Evolutionary conservation across 257 asterid species (phyloP).

Genomic region (Misopates orontium): DNA sequence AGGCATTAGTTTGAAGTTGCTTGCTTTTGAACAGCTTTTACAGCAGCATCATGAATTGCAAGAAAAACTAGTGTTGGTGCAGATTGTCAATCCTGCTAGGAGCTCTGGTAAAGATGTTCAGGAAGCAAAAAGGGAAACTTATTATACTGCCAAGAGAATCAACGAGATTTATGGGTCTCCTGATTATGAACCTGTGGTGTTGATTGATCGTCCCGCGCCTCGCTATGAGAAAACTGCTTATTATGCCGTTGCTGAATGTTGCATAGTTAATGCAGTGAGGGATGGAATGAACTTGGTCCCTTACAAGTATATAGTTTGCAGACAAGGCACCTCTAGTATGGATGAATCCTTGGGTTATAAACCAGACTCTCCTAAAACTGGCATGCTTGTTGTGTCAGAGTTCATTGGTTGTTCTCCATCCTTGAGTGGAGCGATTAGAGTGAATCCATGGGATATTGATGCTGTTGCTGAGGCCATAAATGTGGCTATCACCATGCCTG

Average conservation of each 20-base stretch:
- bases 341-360: conserved; percentile 47
- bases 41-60: conserved; percentile 44
- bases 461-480: conserved; percentile 84
- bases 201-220: conserved; percentile 77
- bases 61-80: conserved; percentile 72
- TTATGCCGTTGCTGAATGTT: conserved; percentile 87
- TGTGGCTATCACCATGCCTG: conserved; percentile 62
- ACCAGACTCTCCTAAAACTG: conserved; percentile 53
- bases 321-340: conserved; percentile 71
- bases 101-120: conserved; percentile 89
- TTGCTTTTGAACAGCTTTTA: conserved; percentile 79
- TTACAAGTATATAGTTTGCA: conserved; percentile 76
- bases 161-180: conserved; percentile 55
- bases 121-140: conserved; percentile 79
- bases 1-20: conserved; percentile 82
- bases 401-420: conserved; percentile 95
- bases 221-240: conserved; percentile 85
- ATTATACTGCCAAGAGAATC: conserved; percentile 61
- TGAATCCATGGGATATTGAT: conserved; percentile 91
- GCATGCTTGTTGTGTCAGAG: conserved; percentile 91
- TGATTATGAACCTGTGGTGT: conserved; percentile 61
- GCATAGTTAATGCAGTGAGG: conserved; percentile 92
- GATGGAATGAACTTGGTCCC: conserved; percentile 98
- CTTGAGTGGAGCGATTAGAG: conserved; percentile 88
- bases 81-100: conserved; percentile 91